Base-by-base conservation (phyloP, 176 grass and related monocot genomes). In the Phoenix dactylifera region DNA sequence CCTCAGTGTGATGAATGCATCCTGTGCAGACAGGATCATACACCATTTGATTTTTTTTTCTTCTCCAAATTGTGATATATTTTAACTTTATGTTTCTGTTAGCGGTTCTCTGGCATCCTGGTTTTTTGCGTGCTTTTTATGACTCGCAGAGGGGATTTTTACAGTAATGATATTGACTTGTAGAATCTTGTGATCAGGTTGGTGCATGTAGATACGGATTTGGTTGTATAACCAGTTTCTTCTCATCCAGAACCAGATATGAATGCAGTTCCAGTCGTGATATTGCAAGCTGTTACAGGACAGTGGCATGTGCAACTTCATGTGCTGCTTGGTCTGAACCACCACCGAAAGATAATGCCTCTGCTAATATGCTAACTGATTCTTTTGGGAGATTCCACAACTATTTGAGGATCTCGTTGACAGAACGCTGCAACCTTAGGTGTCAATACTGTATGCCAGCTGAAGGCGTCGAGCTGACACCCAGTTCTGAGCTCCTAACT, bases 391-490 rank as follows among this genome's bases (percentile, higher is more conserved):
- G 89, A 60, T 89, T 89, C 28, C 89, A 89, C 51, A 84, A 80
- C 70, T 95, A 95, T 74, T 71, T 89, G 56, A 78, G 89, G 35
- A 89, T 95, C 17, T 95, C 90, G 22, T 76, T 89, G 55, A 89
- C 85, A 1, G 90, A 95, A 55, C 82, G 79, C 2, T 95, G 89
- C 81, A 95, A 95, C 64, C 76, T 89, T 67, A 64, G 89, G 57
- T 95, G 89, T 65, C 85, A 95, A 0, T 95, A 95, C 54, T 95
- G 89, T 59, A 95, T 95, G 89, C 90, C 85, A 54, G 85, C 79
- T 9, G 79, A 95, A 74, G 89, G 89, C 49, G 85, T 95, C 0
- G 82, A 89, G 59, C 70, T 95, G 39, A 89, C 79, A 23, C 89
- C 85, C 32, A 80, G 63, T 44, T 70, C 82, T 5, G 76, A 95